Evolutionary conservation across 352 stramenopile species (phyloP), one percentile per base, ranked within the genome.

Genomic region (Aphanomyces euteiches): DNA sequence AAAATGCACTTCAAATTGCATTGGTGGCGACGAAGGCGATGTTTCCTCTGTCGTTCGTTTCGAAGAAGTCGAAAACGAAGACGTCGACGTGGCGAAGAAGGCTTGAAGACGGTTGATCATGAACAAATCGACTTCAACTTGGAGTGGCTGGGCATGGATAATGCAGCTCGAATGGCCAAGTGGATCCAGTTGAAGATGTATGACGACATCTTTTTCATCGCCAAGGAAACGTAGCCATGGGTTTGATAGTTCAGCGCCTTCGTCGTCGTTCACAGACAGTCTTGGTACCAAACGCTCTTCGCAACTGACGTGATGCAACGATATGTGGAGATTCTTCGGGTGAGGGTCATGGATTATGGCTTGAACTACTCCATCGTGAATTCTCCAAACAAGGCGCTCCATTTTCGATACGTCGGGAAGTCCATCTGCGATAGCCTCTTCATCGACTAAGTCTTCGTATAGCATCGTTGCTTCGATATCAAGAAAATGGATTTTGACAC

Each of bases 71-170:
- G 63, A 6, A 39, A 1, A 8, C 13, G 54, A 40, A 7, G 54
- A 37, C 28, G 54, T 7, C 17, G 54, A 41, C 28, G 34, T 1
- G 5, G 54, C 15, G 54, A 72, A 56, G 28, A 67, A 53, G 8
- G 53, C 48, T 38, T 67, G 80, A 1, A 85, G 78, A 59, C 88
- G 82, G 73, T 95, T 83, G 21, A 96, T 74, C 43, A 96, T 72
- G 73, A 92, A 88, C 87, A 94, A 92, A 78, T 96, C 88, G 79
- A 79, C 93, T 76, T 96, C 88, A 8, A 96, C 59, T 2, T 92
- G 63, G 48, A 96, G 75, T 5, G 88, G 87, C 40, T 93, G 88
- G 3, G 80, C 75, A 47, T 90, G 79, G n/a, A 93, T 69, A 7
- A 77, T 72, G 21, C 92, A 64, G 4, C 77, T 83, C 38, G 85